phyloP scores from a whole-genome alignment of 306 rosid species.

The Prunus persica region Prunus_persica_NCBIv2 NC_034011.1:7375001-7375500 shows the following conservation, averaged over 20 bases:
- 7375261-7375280: neutral
- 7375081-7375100: neutral
- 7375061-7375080: neutral
- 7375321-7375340: neutral
- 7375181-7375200: neutral
- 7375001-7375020: neutral
- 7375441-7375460: neutral
- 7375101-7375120: neutral
- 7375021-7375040: neutral
- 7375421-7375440: neutral
- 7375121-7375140: neutral
- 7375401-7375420: neutral
- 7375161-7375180: neutral
- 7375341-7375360: neutral
- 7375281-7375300: neutral
- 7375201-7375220: neutral
- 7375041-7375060: neutral
- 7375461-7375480: neutral
- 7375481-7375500: neutral
- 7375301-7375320: neutral
- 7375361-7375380: neutral
- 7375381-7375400: neutral
- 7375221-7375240: neutral
- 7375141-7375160: neutral
- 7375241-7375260: neutral